Percentiles rank a stretch among this genome's conserved stretches.
phyloP scores from a whole-genome alignment of 768 basidiomycete species.

The Fomitopsis pulvina region DNA sequence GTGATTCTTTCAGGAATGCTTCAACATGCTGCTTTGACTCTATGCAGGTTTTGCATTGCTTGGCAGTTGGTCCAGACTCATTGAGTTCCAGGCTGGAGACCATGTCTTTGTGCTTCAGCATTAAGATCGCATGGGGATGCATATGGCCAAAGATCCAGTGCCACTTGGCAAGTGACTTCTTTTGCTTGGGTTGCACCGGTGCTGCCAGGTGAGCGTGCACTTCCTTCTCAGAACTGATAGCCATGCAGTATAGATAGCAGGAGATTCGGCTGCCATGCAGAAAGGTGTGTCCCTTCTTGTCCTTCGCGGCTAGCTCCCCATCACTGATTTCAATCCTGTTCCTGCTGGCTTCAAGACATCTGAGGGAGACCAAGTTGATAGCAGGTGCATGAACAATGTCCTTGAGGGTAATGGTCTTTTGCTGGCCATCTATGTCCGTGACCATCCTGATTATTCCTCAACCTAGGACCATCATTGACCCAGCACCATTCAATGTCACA shows the following conservation, averaged over 20 bases:
- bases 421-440: neutral
- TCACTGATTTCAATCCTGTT: slow-evolving; percentile 1
- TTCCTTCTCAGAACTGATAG: neutral
- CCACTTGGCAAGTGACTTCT: slow-evolving; percentile 8
- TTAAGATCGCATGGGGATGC: slow-evolving; percentile 2
- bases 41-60: slow-evolving; percentile 16
- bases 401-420: slow-evolving; percentile 3
- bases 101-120: slow-evolving; percentile 4
- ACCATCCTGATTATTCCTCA: slow-evolving; percentile 6
- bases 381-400: slow-evolving; percentile 9
- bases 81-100: slow-evolving; percentile 14
- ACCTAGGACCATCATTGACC: slow-evolving; percentile 8
- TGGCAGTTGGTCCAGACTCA: neutral
- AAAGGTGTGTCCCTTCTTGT: neutral
- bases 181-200: neutral
- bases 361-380: slow-evolving; percentile 12
- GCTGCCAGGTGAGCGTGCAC: no score
- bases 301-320: slow-evolving; percentile 1
- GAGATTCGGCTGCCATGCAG: neutral
- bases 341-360: slow-evolving; percentile 5
- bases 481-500: slow-evolving; percentile 8
- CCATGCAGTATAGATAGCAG: slow-evolving; percentile 4
- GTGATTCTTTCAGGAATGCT: slow-evolving; percentile 7
- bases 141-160: slow-evolving; percentile 15
- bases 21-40: slow-evolving; percentile 15